Conservation (phyloP, 805 yeast genomes). For the Yamadazyma endophytica region DNA sequence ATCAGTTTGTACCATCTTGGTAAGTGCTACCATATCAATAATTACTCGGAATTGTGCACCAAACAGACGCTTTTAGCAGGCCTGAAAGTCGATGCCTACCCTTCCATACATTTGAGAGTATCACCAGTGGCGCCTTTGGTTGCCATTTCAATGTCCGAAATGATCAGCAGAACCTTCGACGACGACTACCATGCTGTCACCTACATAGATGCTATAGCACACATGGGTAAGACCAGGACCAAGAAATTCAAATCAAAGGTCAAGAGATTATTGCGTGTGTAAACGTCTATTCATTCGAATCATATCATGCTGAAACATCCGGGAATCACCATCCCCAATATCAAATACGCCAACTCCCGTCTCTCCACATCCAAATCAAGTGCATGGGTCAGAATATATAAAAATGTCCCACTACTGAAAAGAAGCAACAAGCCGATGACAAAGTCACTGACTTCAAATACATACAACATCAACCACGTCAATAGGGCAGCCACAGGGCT, state of each 20-base stretch:
- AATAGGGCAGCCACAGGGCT: conserved; percentile 59
- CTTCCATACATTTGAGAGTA: conserved; percentile 11
- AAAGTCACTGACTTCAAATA: conserved; percentile 28
- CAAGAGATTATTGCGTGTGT: conserved; percentile 1
- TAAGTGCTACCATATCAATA: conserved; percentile 5
- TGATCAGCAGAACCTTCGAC: too few relatives aligned
- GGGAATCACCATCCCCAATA: conserved; percentile 25
- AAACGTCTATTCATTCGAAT: conserved; percentile 12
- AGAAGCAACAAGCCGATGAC: conserved; percentile 53
- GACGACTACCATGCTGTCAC: conserved; percentile 5
- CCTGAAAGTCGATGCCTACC: conserved; percentile 8
- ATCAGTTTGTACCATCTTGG: conserved; percentile 12
- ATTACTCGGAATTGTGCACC: conserved; percentile 1
- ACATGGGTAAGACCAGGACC: conserved; percentile 2
- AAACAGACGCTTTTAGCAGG: conserved; percentile 2
- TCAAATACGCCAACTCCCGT: conserved; percentile 13
- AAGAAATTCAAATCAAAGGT: conserved; percentile 1
- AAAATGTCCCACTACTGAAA: conserved; percentile 69
- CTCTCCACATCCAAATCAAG: conserved; percentile 3
- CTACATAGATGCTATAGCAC: conserved; percentile 8
- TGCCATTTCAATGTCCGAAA: too few relatives aligned
- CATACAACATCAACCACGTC: conserved; percentile 39
- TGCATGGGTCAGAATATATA: conserved; percentile 67
- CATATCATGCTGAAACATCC: conserved; percentile 20
- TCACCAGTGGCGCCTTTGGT: too few relatives aligned